These are phyloP conservation scores for Xylariaceae sp. DNA, from an alignment of 2,329 filamentous ascomycete species.

Conservation along the genomic window DNA sequence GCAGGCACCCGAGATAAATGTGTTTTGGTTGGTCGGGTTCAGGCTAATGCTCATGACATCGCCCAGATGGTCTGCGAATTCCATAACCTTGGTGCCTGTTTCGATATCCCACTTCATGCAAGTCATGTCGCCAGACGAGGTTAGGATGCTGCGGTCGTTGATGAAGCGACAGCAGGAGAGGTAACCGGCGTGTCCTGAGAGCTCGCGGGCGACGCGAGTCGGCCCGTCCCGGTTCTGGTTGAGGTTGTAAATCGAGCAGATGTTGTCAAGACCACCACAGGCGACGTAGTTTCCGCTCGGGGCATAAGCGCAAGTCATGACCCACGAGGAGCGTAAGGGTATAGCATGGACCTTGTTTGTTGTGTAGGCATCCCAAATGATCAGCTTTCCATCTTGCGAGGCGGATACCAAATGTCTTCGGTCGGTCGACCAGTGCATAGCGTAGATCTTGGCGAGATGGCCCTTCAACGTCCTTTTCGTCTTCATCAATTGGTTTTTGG, in stretches of 20 bases:
- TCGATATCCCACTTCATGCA: conserved; percentile 99
- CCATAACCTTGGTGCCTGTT: conserved; percentile 92
- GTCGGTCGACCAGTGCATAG: conserved; percentile 99
- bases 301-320: conserved; percentile 99
- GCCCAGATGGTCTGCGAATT: conserved; percentile 96
- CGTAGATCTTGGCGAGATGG: conserved; percentile 98
- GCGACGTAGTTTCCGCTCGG: conserved; percentile 98
- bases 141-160: conserved; percentile 96
- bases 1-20: conserved; percentile 98
- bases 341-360: conserved; percentile 99
- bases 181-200: conserved; percentile 96
- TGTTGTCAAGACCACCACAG: conserved; percentile 97
- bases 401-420: conserved; percentile 94
- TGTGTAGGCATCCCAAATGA: conserved; percentile 99
- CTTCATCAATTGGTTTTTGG: conserved; percentile 91
- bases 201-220: conserved; percentile 88
- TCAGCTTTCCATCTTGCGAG: conserved; percentile 98
- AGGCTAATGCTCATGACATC: conserved; percentile 99
- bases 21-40: conserved; percentile 98
- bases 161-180: conserved; percentile 98
- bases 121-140: conserved; percentile 98
- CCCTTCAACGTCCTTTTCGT: conserved; percentile 95
- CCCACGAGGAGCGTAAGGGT: conserved; percentile 94
- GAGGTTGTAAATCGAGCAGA: conserved; percentile 99
- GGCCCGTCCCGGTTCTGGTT: conserved; percentile 93